Evolutionary conservation across 306 rosid genomes (phyloP).

Genomic region (Acacia melanoxylon): DNA sequence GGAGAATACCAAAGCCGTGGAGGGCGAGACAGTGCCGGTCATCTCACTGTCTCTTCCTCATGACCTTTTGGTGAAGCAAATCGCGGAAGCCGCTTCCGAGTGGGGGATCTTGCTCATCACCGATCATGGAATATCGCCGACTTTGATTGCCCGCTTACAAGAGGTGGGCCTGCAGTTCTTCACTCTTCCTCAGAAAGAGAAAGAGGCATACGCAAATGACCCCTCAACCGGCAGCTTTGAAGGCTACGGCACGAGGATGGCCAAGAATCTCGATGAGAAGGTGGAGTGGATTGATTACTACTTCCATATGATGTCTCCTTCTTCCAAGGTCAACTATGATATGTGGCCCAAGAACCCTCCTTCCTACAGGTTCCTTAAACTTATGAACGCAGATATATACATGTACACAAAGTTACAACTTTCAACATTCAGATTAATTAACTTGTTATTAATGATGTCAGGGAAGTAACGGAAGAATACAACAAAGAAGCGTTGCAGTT

Average conservation of each 20-base stretch:
- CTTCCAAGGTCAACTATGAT: constrained; percentile 41
- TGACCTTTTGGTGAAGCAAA: constrained; percentile 19
- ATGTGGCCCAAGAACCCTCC: constrained; percentile 56
- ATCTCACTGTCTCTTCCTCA: constrained; percentile 35
- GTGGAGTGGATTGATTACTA: constrained; percentile 74
- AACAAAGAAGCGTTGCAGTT: constrained; percentile 44
- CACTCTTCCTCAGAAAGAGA: constrained; percentile 51
- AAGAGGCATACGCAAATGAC: constrained; percentile 62
- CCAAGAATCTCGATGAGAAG: constrained; percentile 53
- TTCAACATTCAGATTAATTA: too few relatives aligned
- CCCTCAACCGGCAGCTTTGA: constrained; percentile 51
- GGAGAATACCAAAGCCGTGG: constrained; percentile 36
- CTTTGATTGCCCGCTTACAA: constrained; percentile 44
- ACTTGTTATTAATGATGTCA: neutral
- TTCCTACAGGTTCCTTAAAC: constrained; percentile 23
- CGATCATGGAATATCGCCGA: constrained; percentile 49
- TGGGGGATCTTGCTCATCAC: constrained; percentile 62
- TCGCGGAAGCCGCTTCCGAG: constrained; percentile 29
- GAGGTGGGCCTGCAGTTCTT: constrained; percentile 54
- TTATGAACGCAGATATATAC: too few relatives aligned
- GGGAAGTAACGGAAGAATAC: constrained; percentile 61
- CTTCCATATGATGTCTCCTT: constrained; percentile 54
- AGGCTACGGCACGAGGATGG: constrained; percentile 71
- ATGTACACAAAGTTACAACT: too few relatives aligned
- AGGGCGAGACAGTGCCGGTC: constrained; percentile 33